Conservation (phyloP, 2,329 filamentous ascomycete species). For the Myriosclerotinia curreyana region DNA sequence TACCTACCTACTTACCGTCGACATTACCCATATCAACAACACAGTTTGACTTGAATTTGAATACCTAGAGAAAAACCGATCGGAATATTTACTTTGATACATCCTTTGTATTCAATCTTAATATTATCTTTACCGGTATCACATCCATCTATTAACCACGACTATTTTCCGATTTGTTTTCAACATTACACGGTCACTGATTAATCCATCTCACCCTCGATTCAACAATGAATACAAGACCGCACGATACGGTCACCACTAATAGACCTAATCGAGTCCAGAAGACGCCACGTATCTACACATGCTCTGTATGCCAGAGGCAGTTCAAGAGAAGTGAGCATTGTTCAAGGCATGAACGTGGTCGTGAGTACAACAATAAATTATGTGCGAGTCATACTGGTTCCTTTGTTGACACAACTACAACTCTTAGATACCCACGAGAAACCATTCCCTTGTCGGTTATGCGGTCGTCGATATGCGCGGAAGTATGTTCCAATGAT, state of each 20-base stretch:
- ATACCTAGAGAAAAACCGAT: not conserved
- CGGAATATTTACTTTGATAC: not conserved
- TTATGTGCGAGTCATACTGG: not conserved
- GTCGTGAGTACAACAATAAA: constrained; percentile 21
- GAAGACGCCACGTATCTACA: constrained; percentile 22
- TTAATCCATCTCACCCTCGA: not conserved
- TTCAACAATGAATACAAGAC: constrained; percentile 22
- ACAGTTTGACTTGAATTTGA: not conserved
- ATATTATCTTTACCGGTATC: not conserved
- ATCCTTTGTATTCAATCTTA: not conserved
- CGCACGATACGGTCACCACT: constrained; percentile 13
- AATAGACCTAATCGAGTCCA: constrained; percentile 17
- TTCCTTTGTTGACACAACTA: constrained; percentile 16
- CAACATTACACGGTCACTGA: constrained; percentile 4
- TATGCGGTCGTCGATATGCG: constrained; percentile 22
- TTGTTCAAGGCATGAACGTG: constrained; percentile 22
- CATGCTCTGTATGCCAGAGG: constrained; percentile 19
- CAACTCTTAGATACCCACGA: constrained; percentile 20
- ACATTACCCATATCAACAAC: constrained; percentile 6
- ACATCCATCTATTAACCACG: not conserved
- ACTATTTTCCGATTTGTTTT: no score
- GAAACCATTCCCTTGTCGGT: constrained; percentile 21
- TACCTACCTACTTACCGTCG: no score
- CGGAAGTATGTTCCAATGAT: constrained; percentile 19
- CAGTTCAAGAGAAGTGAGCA: constrained; percentile 23